phyloP scores from a whole-genome alignment of 148 eudicot species.

The Fagopyrum tataricum region DNA sequence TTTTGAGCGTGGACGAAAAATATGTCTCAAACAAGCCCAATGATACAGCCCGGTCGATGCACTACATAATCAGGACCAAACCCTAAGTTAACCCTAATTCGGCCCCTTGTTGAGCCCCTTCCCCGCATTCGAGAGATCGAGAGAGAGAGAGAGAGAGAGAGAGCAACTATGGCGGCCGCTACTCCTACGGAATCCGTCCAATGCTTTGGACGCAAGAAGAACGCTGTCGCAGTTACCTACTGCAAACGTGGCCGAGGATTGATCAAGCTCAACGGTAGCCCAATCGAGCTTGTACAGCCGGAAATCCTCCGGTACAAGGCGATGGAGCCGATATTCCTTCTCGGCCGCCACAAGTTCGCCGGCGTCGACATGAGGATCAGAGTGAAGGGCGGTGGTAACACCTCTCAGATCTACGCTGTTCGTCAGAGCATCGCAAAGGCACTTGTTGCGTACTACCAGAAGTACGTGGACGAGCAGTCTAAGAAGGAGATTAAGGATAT shows the following conservation, averaged over 20 bases:
- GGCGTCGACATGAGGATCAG: slow-evolving; percentile 32
- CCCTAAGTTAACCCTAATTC: slow-evolving; percentile 5
- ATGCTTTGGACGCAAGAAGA: slow-evolving; percentile 36
- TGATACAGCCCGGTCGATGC: too few relatives aligned
- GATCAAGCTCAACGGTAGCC: slow-evolving; percentile 26
- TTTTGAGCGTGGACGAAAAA: background rate
- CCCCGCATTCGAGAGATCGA: background rate
- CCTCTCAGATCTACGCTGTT: slow-evolving; percentile 29
- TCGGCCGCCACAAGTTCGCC: slow-evolving; percentile 28
- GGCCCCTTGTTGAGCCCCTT: background rate
- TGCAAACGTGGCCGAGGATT: slow-evolving; percentile 29
- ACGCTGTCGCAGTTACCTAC: slow-evolving; percentile 31
- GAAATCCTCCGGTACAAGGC: slow-evolving; percentile 33
- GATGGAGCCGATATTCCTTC: slow-evolving; percentile 26
- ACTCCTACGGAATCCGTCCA: slow-evolving; percentile 21
- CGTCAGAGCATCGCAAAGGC: slow-evolving; percentile 30
- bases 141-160: slow-evolving; percentile 1
- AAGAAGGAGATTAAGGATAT: slow-evolving; percentile 33
- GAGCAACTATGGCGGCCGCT: slow-evolving; percentile 21
- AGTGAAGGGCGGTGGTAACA: slow-evolving; percentile 30
- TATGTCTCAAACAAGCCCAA: background rate
- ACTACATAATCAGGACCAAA: background rate
- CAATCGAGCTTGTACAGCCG: slow-evolving; percentile 28
- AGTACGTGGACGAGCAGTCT: slow-evolving; percentile 30
- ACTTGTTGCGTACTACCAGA: slow-evolving; percentile 28